These are phyloP conservation scores for Arctostaphylos glauca DNA, from an alignment of 148 eudicot species.

Conservation along the genomic window DNA sequence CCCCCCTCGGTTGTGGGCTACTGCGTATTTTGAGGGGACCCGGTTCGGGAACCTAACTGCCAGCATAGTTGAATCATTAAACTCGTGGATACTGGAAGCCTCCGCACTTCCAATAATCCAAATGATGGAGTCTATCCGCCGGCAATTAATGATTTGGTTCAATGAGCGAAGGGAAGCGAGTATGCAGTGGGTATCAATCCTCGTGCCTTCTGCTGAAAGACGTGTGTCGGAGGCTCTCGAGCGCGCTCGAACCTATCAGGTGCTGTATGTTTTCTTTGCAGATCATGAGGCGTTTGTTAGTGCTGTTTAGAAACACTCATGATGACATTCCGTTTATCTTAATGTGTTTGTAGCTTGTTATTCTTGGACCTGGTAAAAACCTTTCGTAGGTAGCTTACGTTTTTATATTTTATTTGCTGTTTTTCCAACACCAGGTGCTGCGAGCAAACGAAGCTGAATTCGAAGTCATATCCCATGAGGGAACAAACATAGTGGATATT, in stretches of 20 bases:
- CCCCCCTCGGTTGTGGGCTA: slow-evolving; percentile 67
- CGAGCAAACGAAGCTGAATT: slow-evolving; percentile 71
- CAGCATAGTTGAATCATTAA: slow-evolving; percentile 41
- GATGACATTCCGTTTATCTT: too few relatives aligned
- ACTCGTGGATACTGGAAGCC: slow-evolving; percentile 57
- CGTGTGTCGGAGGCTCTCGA: slow-evolving; percentile 59
- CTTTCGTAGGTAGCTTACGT: not conserved
- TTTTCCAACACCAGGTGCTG: slow-evolving; percentile 24
- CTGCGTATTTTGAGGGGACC: slow-evolving; percentile 57
- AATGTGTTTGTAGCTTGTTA: too few relatives aligned
- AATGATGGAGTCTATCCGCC: slow-evolving; percentile 75
- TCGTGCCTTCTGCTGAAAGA: slow-evolving; percentile 64
- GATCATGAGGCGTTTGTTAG: too few relatives aligned
- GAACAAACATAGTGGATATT: slow-evolving; percentile 58
- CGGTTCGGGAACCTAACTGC: slow-evolving; percentile 59
- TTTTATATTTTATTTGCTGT: not conserved
- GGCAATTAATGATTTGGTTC: slow-evolving; percentile 74
- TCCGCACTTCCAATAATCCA: slow-evolving; percentile 60
- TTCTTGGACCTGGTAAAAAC: too few relatives aligned
- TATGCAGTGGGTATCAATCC: slow-evolving; percentile 57
- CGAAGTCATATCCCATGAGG: slow-evolving; percentile 62
- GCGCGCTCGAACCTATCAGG: slow-evolving; percentile 33
- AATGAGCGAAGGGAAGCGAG: slow-evolving; percentile 63
- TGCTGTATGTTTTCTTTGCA: too few relatives aligned
- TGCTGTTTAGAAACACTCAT: too few relatives aligned